Evolutionary conservation across 768 basidiomycete species (phyloP).

Genomic region (Leccinum disarticulatum): DNA sequence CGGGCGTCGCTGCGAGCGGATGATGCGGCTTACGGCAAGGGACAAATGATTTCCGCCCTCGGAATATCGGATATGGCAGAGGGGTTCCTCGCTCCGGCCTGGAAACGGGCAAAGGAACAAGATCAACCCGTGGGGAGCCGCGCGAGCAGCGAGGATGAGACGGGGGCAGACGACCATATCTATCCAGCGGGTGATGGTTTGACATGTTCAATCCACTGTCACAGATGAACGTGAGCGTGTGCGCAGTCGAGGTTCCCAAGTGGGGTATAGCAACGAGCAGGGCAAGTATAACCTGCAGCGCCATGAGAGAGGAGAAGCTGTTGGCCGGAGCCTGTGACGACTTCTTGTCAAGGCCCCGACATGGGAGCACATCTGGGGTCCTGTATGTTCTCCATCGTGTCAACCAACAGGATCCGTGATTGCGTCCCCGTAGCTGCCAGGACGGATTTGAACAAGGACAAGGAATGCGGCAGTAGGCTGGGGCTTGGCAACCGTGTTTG

Average conservation of each 20-base stretch:
- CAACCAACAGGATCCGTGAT: neutral
- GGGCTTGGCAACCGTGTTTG: constrained; percentile 23
- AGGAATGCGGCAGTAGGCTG: constrained; percentile 23
- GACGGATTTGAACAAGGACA: constrained; percentile 17
- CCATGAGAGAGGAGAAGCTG: constrained; percentile 23
- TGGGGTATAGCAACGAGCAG: constrained; percentile 23
- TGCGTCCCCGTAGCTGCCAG: constrained; percentile 19
- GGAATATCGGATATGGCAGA: constrained; percentile 9
- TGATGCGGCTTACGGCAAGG: constrained; percentile 11
- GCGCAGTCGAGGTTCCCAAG: constrained; percentile 15
- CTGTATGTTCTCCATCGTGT: constrained; percentile 9
- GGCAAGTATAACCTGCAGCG: constrained; percentile 19
- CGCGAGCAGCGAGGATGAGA: constrained; percentile 3
- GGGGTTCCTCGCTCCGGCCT: constrained; percentile 16
- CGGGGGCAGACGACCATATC: neutral
- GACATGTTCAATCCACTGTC: constrained; percentile 12
- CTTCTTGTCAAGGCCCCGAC: constrained; percentile 3
- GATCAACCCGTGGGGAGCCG: constrained; percentile 23
- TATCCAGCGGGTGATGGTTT: constrained; percentile 7
- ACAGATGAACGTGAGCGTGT: constrained; percentile 27
- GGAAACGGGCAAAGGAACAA: constrained; percentile 14
- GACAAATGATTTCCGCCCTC: constrained; percentile 1
- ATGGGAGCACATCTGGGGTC: constrained; percentile 15
- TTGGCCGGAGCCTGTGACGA: constrained; percentile 6
- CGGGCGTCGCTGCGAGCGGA: constrained; percentile 1